Base-by-base conservation (phyloP, 2,329 filamentous ascomycete genomes). In the Beauveria brongniartii region DNA sequence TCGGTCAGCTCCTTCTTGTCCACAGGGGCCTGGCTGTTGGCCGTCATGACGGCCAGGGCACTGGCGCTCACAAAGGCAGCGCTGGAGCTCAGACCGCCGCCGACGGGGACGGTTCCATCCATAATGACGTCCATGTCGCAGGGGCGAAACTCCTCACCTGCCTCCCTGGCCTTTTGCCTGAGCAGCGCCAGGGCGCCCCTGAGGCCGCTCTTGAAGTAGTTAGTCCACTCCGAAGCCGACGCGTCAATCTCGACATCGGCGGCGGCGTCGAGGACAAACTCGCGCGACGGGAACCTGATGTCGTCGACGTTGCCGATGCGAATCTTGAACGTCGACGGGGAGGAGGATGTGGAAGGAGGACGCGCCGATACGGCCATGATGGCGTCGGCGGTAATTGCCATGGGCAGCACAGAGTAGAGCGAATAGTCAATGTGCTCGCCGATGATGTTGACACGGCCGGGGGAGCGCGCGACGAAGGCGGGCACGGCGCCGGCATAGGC, bases 381-480 rank as follows among this genome's bases (percentile, higher is more conserved):
- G 61, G 92, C 88, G 74, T 99, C 94, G 64, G 91, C 90, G 6
- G 90, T 91, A 66, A 97, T 92, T 64, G 93, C 94, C 86, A 97
- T 97, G 57, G 94, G 94, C 26, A 99, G 82, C 63, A 97, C 92
- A 67, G 94, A 88, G 79, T 97, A 99, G 22, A 99, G 84, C 16
- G 91, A 96, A 78, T 99, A 99, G 78, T 99, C 94, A 70, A 99
- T 96, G 78, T 99, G 94, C 81, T 99, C 94, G 74, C 94, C 94
- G 72, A 99, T 97, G 70, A 99, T 94, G 78, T 97, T 97, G 66
- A 99, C 94, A 66, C 94, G 85, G 63, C 94, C 94, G 1, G 94
- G 94, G 60, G 92, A 96, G 64, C 94, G 87, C 10, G 93, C 85
- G 22, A 97, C 85, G 69, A 96, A 97, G 62, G 89, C 82, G 44